phyloP scores from a whole-genome alignment of 2,329 filamentous ascomycete species.

The Hypoxylon sp. region DNA sequence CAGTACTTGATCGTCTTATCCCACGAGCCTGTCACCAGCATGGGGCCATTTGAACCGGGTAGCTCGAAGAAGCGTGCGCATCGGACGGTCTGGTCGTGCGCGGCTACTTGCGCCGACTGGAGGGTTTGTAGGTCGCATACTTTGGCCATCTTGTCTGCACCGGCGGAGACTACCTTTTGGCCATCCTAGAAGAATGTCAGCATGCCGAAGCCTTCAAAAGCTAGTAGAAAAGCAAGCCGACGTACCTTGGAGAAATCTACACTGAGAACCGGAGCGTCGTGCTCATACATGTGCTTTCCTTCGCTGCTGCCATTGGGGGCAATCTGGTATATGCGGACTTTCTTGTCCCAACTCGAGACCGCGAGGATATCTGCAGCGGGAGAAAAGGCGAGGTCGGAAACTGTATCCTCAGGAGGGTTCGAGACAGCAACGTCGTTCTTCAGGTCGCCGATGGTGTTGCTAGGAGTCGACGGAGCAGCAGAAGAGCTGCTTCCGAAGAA shows the following conservation, averaged over 20 bases:
- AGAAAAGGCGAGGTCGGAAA: conserved; percentile 86
- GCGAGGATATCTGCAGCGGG: conserved; percentile 81
- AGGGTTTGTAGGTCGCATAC: conserved; percentile 84
- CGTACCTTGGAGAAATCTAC: conserved; percentile 90
- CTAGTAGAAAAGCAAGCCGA: conserved; percentile 9
- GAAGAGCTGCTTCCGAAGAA: conserved; percentile 70
- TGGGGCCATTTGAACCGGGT: conserved; percentile 74
- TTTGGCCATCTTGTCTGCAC: conserved; percentile 91
- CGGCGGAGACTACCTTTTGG: conserved; percentile 86
- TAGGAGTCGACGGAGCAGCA: conserved; percentile 67
- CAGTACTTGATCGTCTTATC: conserved; percentile 93
- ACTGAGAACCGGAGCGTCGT: conserved; percentile 86
- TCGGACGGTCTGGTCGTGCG: conserved; percentile 87
- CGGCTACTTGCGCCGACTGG: conserved; percentile 80
- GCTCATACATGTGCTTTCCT: conserved; percentile 88
- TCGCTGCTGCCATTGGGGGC: conserved; percentile 81
- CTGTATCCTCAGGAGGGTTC: conserved; percentile 87
- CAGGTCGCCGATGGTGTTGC: conserved; percentile 84
- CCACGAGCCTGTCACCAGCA: conserved; percentile 94
- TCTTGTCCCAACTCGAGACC: conserved; percentile 96
- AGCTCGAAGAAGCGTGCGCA: conserved; percentile 83
- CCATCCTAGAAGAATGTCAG: conserved; percentile 78
- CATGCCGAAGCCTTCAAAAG: background rate
- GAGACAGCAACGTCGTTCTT: conserved; percentile 87
- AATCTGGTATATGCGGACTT: conserved; percentile 97